Evolutionary conservation across 164 flowering plant genomes (phyloP).

Genomic region (Kalanchoe fedtschenkoi): DNA sequence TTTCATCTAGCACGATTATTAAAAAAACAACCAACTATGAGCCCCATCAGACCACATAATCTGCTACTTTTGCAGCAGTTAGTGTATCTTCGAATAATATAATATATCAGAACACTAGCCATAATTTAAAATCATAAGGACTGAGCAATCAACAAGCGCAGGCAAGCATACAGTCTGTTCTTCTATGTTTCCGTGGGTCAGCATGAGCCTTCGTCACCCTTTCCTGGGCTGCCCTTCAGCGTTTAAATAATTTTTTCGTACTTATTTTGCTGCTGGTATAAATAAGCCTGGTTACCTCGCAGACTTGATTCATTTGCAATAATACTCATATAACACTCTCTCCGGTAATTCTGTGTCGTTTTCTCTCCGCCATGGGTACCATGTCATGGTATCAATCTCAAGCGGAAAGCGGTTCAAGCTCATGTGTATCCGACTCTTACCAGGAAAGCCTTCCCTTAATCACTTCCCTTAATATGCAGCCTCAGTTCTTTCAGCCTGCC

Average conservation of each 20-base stretch:
- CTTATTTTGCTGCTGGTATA: not conserved
- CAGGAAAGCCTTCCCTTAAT: constrained; percentile 15
- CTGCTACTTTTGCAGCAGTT: not conserved
- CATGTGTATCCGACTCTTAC: constrained; percentile 7
- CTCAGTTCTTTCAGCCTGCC: constrained; percentile 4
- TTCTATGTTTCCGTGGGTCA: not conserved
- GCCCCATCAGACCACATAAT: not conserved
- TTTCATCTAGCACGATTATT: not conserved
- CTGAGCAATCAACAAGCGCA: not conserved
- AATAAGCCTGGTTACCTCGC: not conserved
- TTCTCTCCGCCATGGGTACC: constrained; percentile 10
- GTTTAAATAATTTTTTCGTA: too few species aligned
- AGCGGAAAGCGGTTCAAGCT: constrained; percentile 7
- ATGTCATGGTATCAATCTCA: constrained; percentile 9
- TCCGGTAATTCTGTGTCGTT: not conserved
- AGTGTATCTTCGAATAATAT: not conserved
- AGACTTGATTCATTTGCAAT: not conserved
- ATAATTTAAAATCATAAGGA: too few species aligned
- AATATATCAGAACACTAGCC: not conserved
- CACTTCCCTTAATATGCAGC: constrained; percentile 15
- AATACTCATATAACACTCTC: not conserved
- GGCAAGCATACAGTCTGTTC: not conserved
- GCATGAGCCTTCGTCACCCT: not conserved
- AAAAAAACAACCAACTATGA: not conserved
- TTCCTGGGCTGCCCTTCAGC: not conserved